Conservation (phyloP, 192 early-diverging fungal species). For the Spinellus fusiger region DNA sequence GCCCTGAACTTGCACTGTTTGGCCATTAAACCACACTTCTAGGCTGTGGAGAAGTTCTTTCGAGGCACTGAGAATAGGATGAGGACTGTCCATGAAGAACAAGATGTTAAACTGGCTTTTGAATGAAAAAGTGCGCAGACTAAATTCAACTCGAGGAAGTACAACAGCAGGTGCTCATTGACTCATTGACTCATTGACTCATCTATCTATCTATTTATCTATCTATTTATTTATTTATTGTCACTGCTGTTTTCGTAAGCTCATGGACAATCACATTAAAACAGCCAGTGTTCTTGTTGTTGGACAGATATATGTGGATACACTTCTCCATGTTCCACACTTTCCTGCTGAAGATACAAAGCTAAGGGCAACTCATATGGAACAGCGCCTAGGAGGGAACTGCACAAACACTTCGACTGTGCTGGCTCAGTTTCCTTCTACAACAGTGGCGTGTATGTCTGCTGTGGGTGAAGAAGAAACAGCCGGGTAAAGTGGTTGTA, state of each 20-base stretch:
- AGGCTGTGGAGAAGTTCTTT: not conserved
- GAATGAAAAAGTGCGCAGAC: too few species aligned
- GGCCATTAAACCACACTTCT: not conserved
- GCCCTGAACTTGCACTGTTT: not conserved
- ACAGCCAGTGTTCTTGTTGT: constrained; percentile 31
- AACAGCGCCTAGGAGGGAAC: constrained; percentile 63
- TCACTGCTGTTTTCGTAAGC: too few species aligned
- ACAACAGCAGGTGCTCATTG: too few species aligned
- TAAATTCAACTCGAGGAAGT: too few species aligned
- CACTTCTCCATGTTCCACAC: constrained; percentile 52
- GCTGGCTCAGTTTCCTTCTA: constrained; percentile 42
- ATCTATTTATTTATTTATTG: too few species aligned
- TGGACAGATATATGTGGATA: constrained; percentile 57
- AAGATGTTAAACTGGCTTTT: too few species aligned
- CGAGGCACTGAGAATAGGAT: not conserved
- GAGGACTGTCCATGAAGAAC: not conserved
- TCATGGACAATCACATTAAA: too few species aligned
- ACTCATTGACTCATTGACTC: too few species aligned
- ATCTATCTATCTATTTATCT: too few species aligned
- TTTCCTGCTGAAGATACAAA: constrained; percentile 60
- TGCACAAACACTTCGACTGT: constrained; percentile 51
- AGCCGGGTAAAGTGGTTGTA: constrained; percentile 34
- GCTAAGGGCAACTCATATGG: constrained; percentile 45
- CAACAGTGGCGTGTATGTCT: constrained; percentile 43
- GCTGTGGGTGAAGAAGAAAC: constrained; percentile 39